Percentiles rank a stretch among this genome's conserved stretches.
Evolutionary conservation across 176 grass and related monocot species (phyloP).

Genomic region (Elymus sibiricus): DNA sequence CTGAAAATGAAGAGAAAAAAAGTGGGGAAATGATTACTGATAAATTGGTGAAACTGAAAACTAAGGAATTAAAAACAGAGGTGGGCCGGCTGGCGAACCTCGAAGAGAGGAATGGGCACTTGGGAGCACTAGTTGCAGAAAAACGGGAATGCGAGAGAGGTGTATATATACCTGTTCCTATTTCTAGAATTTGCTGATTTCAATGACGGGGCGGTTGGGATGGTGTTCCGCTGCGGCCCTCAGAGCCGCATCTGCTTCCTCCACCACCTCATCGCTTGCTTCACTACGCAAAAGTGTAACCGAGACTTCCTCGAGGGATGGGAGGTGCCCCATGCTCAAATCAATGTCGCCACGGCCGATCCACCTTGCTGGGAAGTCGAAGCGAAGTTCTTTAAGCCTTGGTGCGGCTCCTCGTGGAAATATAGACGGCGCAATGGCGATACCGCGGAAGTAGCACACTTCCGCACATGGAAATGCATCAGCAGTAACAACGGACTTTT

Average conservation of each 20-base stretch:
- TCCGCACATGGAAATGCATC: background rate
- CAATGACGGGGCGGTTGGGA: no score
- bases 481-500: background rate
- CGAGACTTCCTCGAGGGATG: rapidly evolving
- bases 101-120: no score
- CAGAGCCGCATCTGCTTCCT: background rate
- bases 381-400: rapidly evolving
- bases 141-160: no score
- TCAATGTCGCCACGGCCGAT: no score
- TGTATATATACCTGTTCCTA: no score
- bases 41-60: no score
- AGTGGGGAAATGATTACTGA: no score
- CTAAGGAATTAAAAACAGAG: no score
- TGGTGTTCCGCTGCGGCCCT: background rate
- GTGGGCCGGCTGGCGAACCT: no score
- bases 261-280: background rate
- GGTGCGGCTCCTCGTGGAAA: background rate
- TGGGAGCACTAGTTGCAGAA: no score
- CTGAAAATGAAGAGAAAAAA: no score
- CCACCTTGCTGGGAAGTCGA: rapidly evolving
- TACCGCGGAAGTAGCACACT: rapidly evolving
- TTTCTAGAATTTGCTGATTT: rapidly evolving
- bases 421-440: background rate
- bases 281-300: rapidly evolving
- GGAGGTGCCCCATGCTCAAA: background rate